Evolutionary conservation across 257 asterid species (phyloP), one percentile per base, ranked within the genome.

Genomic region (Ajuga chamaepitys): DNA sequence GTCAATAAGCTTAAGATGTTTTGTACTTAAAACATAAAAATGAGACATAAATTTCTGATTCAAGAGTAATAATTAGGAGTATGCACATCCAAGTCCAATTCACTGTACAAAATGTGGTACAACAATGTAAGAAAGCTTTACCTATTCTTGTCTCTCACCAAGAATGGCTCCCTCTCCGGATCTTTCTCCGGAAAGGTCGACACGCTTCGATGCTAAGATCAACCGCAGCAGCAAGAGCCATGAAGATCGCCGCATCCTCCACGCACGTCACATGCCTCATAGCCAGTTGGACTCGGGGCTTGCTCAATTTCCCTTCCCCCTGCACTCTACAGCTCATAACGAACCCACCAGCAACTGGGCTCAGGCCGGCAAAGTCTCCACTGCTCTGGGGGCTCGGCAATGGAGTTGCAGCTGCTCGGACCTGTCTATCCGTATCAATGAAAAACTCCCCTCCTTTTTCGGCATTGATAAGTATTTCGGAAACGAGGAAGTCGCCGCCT

Each of bases 211-310:
- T 83, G 62, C 98, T 93, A 28, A 93, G 95, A 80, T 89, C 97
- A 11, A 92, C 98, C 0, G 97, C 98, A 24, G 96, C 95, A 1
- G 97, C 95, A 11, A 92, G 91, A 38, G 98, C 95, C 98, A 93
- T 89, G 69, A 93, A 93, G 20, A 89, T 93, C 46, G 98, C 98
- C 0, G 98, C 98, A 47, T 93, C 98, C 71, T 93, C 97, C 66
- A 93, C 86, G 30, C 97, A 93, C 4, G 95, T 85, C 59, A 93
- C 86, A 9, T 93, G 95, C 37, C 97, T 51, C 89, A 93, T 89
- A 5, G 97, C 97, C 4, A 93, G 76, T 60, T 93, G 97, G 63
- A 89, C 98, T 1, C 82, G 47, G 1, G 96, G 97, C 81, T 87
- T 93, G 75, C 96, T 81, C 73, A 79, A 64, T 70, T 87, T 92